These are phyloP conservation scores for Boletellus deceptivus DNA, from an alignment of 1,284 basidiomycete species.

Conservation along the genomic window DNA sequence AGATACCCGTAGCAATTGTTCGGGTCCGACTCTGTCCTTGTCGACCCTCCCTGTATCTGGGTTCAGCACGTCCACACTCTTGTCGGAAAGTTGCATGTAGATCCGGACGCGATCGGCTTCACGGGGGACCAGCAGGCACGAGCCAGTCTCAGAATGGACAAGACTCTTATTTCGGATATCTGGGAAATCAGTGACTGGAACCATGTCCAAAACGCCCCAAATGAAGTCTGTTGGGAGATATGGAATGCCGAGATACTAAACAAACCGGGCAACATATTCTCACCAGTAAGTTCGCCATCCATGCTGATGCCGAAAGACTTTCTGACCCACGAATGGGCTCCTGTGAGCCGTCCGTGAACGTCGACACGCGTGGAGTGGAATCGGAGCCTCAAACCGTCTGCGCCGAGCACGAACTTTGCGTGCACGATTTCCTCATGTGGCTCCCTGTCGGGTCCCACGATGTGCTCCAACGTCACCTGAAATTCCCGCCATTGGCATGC, in stretches of 20 bases:
- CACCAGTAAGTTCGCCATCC: slow-evolving; percentile 58
- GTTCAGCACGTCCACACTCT: slow-evolving; percentile 28
- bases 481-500: background rate
- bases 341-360: slow-evolving; percentile 24
- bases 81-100: slow-evolving; percentile 47
- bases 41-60: slow-evolving; percentile 38
- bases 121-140: slow-evolving; percentile 46
- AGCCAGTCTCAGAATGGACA: slow-evolving; percentile 55
- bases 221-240: slow-evolving; percentile 41
- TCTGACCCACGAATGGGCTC: slow-evolving; percentile 62
- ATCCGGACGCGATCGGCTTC: slow-evolving; percentile 41
- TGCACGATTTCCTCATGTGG: slow-evolving; percentile 43
- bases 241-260: background rate
- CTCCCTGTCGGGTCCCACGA: slow-evolving; percentile 29
- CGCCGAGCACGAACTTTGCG: slow-evolving; percentile 56
- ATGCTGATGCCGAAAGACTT: slow-evolving; percentile 49
- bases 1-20: slow-evolving; percentile 39
- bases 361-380: background rate
- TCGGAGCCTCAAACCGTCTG: slow-evolving; percentile 41
- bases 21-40: slow-evolving; percentile 42
- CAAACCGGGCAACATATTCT: background rate
- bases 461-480: slow-evolving; percentile 38
- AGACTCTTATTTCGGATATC: slow-evolving; percentile 58
- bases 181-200: slow-evolving; percentile 57
- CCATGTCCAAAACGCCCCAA: slow-evolving; percentile 57